Base-by-base conservation (phyloP, 2,329 filamentous ascomycete species). In the Aureobasidium melanogenum region DNA sequence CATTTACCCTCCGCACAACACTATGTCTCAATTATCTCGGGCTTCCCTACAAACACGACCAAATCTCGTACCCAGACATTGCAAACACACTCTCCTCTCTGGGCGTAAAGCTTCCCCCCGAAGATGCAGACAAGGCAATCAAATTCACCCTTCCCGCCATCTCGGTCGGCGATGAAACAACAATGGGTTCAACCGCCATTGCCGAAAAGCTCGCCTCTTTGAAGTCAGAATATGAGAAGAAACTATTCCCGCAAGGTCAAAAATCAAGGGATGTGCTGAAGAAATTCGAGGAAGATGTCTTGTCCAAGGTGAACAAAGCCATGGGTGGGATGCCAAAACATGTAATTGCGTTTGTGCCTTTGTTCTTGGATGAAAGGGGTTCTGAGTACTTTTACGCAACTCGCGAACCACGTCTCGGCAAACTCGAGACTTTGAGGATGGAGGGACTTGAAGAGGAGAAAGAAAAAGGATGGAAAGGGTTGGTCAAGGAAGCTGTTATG, bases 41-140 rank as follows among this genome's bases (percentile, higher is more conserved):
- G 2, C 5, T 61, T 9, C 9, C 59, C n/a, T 61, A 61, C 34
- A 39, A 30, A 3, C 59, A 51, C 22, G 14, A 55, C 7, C 17
- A 44, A 10, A 19, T 56, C 32, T 61, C 59, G 0, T 61, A 61
- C n/a, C 59, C 59, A 15, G 59, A 61, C 26, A 56, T 61, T 9
- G 59, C 50, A 17, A 12, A 30, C 5, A 17, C 38, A 22, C 43
- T 61, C 14, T 9, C n/a, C 0, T 10, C 32, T 15, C 30, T 47
- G n/a, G 26, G 34, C 9, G 59, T 61, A 0, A 3, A 32, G 9
- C 39, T 43, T 2, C 30, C 39, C 3, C 14, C 24, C 12, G 30
- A 41, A 14, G 46, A n/a, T 12, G 28, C 12, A 3, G 46, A 10
- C 46, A 9, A 46, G 15, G 32, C 19, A 3, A 54, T 46, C 6